Evolutionary conservation across 495 filamentous ascomycete species (phyloP).

Genomic region (Hyaloscypha hepaticicola): DNA sequence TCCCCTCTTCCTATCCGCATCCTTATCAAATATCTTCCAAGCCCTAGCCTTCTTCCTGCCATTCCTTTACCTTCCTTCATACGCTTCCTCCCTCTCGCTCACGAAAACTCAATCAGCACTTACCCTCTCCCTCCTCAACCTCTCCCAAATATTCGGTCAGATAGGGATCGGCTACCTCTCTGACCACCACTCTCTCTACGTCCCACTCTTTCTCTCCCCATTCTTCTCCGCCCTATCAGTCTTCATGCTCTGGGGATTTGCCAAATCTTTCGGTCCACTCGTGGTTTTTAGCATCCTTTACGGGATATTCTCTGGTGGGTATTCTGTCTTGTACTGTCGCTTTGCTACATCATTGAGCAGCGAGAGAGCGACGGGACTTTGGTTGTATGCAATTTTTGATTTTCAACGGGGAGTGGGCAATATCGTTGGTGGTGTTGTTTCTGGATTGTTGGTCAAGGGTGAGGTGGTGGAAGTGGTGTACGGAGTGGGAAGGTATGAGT

Average conservation of each 20-base stretch:
- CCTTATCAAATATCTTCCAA: constrained; percentile 27
- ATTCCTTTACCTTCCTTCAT: constrained; percentile 19
- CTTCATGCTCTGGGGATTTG: constrained; percentile 57
- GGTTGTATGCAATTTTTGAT: constrained; percentile 16
- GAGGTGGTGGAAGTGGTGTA: not conserved
- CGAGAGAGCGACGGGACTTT: constrained; percentile 6
- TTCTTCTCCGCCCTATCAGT: constrained; percentile 49
- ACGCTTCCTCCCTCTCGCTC: constrained; percentile 11
- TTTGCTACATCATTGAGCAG: constrained; percentile 9
- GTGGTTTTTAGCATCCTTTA: constrained; percentile 54
- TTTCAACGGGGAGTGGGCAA: constrained; percentile 12
- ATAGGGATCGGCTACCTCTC: constrained; percentile 50
- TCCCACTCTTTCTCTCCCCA: constrained; percentile 49
- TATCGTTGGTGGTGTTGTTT: constrained; percentile 1
- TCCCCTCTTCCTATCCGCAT: constrained; percentile 14
- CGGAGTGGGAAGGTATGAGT: constrained; percentile 2
- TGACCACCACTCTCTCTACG: constrained; percentile 50
- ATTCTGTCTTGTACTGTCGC: constrained; percentile 30
- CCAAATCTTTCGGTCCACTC: constrained; percentile 43
- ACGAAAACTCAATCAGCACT: constrained; percentile 13
- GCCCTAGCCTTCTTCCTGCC: constrained; percentile 30
- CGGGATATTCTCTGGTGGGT: constrained; percentile 58
- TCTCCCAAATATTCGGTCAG: constrained; percentile 47
- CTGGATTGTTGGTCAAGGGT: not conserved
- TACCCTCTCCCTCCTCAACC: constrained; percentile 47